These are phyloP conservation scores for Stentor roeselii DNA, from an alignment of 73 alveolate genomes.

Conservation along the genomic window DNA sequence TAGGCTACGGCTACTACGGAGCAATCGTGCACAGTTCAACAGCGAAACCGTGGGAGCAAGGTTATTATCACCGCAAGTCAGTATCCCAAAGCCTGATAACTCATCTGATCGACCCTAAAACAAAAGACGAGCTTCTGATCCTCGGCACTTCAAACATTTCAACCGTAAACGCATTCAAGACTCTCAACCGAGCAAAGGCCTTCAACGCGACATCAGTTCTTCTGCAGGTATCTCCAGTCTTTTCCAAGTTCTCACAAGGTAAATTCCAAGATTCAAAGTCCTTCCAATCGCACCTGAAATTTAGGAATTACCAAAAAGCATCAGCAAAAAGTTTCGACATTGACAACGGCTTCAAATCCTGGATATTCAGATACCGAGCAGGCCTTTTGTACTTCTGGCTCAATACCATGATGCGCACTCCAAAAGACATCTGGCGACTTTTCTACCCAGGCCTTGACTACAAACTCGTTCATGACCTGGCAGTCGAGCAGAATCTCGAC, in stretches of 20 bases:
- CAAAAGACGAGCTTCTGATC: constrained; percentile 54
- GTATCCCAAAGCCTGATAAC: background rate
- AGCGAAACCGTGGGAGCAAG: background rate
- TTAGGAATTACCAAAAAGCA: background rate
- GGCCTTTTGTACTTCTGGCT: background rate
- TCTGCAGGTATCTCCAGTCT: constrained; percentile 39
- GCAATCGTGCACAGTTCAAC: constrained; percentile 11
- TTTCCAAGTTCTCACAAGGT: background rate
- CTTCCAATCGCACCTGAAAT: background rate
- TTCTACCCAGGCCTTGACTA: constrained; percentile 27
- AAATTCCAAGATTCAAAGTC: background rate
- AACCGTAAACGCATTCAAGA: constrained; percentile 59
- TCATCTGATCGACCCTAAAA: background rate
- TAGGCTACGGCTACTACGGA: background rate
- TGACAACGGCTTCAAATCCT: background rate
- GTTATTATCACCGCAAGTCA: background rate
- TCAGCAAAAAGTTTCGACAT: background rate
- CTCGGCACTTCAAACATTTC: constrained; percentile 65
- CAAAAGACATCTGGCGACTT: background rate
- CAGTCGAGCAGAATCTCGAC: background rate
- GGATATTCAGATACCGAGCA: background rate
- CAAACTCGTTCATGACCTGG: background rate
- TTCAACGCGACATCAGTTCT: constrained; percentile 56
- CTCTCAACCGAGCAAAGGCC: constrained; percentile 47
- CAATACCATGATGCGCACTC: background rate